These are phyloP conservation scores for Podospora pseudopauciseta DNA, from an alignment of 495 filamentous ascomycete genomes.

Conservation along the genomic window DNA sequence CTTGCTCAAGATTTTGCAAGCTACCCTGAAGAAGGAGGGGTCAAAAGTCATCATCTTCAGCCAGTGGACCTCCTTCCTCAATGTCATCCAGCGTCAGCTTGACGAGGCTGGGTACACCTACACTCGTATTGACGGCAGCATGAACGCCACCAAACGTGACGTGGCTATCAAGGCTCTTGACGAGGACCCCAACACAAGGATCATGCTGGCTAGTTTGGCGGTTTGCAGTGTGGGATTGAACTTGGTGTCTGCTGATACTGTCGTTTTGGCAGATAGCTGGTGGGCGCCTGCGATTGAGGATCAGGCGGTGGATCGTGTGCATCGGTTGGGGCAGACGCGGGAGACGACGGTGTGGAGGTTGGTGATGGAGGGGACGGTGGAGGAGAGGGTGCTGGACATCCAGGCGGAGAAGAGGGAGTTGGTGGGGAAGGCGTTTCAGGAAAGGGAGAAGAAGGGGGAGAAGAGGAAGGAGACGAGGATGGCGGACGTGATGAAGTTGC, in stretches of 20 bases:
- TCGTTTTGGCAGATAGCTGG: slow-evolving; percentile 79
- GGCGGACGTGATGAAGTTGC: slow-evolving; percentile 40
- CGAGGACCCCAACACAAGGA: slow-evolving; percentile 61
- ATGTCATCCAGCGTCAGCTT: slow-evolving; percentile 72
- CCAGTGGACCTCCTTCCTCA: slow-evolving; percentile 89
- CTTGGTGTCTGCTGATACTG: slow-evolving; percentile 81
- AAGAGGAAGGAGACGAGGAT: slow-evolving; percentile 43
- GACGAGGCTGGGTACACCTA: slow-evolving; percentile 58
- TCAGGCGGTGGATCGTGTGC: slow-evolving; percentile 88
- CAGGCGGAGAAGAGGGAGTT: slow-evolving; percentile 79
- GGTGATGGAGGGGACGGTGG: slow-evolving; percentile 80
- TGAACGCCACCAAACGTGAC: slow-evolving; percentile 66
- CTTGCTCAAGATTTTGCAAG: slow-evolving; percentile 72
- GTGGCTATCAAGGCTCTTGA: slow-evolving; percentile 63
- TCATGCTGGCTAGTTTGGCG: slow-evolving; percentile 78
- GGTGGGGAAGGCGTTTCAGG: slow-evolving; percentile 71
- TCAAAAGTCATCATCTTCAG: slow-evolving; percentile 89
- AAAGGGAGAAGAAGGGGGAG: slow-evolving; percentile 46
- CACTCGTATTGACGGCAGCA: slow-evolving; percentile 79
- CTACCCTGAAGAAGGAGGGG: slow-evolving; percentile 59
- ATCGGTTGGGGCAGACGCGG: slow-evolving; percentile 78
- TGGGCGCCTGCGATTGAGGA: slow-evolving; percentile 95
- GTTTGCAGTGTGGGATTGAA: slow-evolving; percentile 89
- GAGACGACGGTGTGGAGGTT: slow-evolving; percentile 76
- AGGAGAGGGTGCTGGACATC: slow-evolving; percentile 78